These are phyloP conservation scores for Nyssa sinensis DNA, from an alignment of 148 eudicot species.

Conservation along the genomic window DNA sequence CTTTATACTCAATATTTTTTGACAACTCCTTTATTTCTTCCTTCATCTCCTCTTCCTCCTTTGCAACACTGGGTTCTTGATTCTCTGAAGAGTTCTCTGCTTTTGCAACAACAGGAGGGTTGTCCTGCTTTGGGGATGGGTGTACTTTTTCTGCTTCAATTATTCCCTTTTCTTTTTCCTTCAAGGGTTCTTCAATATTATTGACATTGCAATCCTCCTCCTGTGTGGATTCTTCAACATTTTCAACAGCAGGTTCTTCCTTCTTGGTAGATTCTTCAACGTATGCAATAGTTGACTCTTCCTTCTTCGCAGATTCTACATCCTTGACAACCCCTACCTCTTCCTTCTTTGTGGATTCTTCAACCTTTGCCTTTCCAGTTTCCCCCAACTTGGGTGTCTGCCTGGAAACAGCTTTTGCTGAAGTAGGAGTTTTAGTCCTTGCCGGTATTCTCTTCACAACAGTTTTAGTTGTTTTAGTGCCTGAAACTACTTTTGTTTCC, in stretches of 20 bases:
- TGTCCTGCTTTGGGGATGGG: constrained; percentile 16
- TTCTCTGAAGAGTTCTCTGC: constrained; percentile 15
- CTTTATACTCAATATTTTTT: constrained; percentile 18
- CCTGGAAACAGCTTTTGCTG: constrained; percentile 40
- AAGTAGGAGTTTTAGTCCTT: constrained; percentile 43
- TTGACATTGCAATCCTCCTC: constrained; percentile 22
- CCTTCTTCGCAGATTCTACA: constrained; percentile 21
- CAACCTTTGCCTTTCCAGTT: constrained; percentile 26
- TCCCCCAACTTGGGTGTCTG: constrained; percentile 27
- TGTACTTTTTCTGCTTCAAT: constrained; percentile 16
- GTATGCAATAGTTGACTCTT: background rate
- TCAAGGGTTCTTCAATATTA: constrained; percentile 20
- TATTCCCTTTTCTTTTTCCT: constrained; percentile 27
- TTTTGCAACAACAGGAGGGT: constrained; percentile 10
- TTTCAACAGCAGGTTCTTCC: constrained; percentile 10
- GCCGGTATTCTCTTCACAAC: constrained; percentile 45
- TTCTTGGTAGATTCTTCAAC: constrained; percentile 10
- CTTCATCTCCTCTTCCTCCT: constrained; percentile 28
- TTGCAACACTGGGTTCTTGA: constrained; percentile 24
- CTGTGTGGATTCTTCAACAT: constrained; percentile 19
- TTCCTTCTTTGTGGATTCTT: constrained; percentile 23
- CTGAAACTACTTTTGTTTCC: constrained; percentile 28
- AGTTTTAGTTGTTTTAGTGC: constrained; percentile 40
- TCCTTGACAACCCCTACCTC: constrained; percentile 21
- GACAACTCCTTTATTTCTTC: constrained; percentile 23